A percentile compares a stretch with the other conserved stretches of the same genome.
Conservation (phyloP, 139 green algal genomes). For the Yamagishiella unicocca region DNA sequence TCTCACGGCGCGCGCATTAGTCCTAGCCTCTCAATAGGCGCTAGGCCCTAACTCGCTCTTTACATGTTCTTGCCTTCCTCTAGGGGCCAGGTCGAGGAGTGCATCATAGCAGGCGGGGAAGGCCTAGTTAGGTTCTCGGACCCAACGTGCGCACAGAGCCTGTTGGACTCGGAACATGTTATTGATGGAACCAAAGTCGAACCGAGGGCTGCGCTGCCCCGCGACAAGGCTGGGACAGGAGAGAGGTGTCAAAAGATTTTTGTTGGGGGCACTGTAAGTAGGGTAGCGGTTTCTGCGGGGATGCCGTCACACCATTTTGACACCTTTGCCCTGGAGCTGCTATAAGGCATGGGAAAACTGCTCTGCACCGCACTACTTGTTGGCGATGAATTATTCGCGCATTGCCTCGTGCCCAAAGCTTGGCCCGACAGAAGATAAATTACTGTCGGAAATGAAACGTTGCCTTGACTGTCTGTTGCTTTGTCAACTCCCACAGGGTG, state of each 20-base stretch:
- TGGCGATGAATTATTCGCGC: too few relatives aligned
- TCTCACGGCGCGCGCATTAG: not conserved
- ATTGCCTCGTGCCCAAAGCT: too few relatives aligned
- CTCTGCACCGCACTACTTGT: too few relatives aligned
- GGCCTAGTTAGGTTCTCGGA: conserved; percentile 50
- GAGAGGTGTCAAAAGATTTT: conserved; percentile 84
- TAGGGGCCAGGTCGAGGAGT: conserved; percentile 51
- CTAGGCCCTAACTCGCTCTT: conserved; percentile 20
- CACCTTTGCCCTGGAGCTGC: too few relatives aligned
- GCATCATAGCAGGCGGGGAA: conserved; percentile 18
- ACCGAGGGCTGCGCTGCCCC: conserved; percentile 81
- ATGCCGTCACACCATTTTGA: too few relatives aligned
- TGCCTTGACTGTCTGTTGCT: not conserved
- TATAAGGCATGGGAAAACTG: too few relatives aligned
- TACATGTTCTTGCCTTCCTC: conserved; percentile 5
- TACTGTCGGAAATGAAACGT: too few relatives aligned
- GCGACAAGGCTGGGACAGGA: conserved; percentile 61
- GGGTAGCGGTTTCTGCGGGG: conserved; percentile 3
- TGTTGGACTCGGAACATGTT: conserved; percentile 67
- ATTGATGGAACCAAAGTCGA: conserved; percentile 78
- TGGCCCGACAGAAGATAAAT: too few relatives aligned
- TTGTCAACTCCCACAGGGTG: conserved; percentile 63
- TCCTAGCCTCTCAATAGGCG: conserved; percentile 16
- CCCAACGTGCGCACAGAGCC: conserved; percentile 35
- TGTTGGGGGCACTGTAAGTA: conserved; percentile 80